Evolutionary conservation across 306 rosid species (phyloP), one percentile per base, ranked within the genome.

Genomic region (Cucurbita ficifolia): DNA sequence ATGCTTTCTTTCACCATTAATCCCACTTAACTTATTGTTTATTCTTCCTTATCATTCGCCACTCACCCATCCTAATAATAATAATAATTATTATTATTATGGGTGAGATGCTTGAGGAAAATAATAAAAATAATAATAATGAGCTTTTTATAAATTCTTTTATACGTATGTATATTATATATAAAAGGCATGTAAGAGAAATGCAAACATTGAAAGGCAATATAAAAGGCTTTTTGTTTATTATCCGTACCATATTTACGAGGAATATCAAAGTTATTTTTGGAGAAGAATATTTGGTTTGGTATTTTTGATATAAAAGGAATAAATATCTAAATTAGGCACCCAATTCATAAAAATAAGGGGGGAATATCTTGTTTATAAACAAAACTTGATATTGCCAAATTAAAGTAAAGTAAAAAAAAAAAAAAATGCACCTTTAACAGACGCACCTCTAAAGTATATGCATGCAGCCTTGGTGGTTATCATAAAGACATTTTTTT

Each of bases 1-100:
- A 39, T 63, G 70, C 70, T 40, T 63, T 63, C 70, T 63, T 39
- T 63, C 70, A 63, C 49, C 70, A 19, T 63, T 1, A 63, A 58
- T 38, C 50, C 49, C 70, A 63, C 70, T 63, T 35, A 63, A 29
- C 35, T 4, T 39, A 63, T 63, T 63, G 18, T 63, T n/a, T 40
- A 63, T 62, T n/a, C 45, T 29, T 62, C 45, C 39, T 49, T 62
- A 62, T 62, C 4, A 62, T 63, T 63, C 49, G 18, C 49, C 70
- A 38, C 50, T 63, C 7, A 38, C 70, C n/a, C 49, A 62, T 62
- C 48, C 7, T 40, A 35, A 57, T 19, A 14, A 1, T 8, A 3
- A 46, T 46, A 10, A 46, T 10, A 2, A 46, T 10, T 11, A 46
- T 10, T 10, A 10, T 10, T 45, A 45, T 9, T 45, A 24, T 24